Base-by-base conservation (phyloP, 176 grass and related monocot species). In the sorghum (Sorghum bicolor) region DNA sequence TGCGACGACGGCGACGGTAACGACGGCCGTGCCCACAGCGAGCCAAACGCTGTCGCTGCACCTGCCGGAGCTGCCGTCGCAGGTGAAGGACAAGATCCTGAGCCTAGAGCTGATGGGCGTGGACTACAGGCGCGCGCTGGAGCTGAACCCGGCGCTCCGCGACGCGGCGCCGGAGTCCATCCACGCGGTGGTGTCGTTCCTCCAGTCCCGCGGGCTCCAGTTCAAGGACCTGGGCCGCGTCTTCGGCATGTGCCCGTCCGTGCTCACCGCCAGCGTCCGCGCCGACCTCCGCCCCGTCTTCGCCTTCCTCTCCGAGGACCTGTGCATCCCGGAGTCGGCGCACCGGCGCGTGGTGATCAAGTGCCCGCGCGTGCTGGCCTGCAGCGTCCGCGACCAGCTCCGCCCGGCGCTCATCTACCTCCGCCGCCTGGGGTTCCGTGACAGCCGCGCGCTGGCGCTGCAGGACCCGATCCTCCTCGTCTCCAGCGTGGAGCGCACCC, bases 51-150 rank as follows among this genome's bases (percentile, higher is more conserved):
- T 89, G 66, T 72, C 82, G 1, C 80, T 84, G 79, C 82, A 87
- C 47, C 78, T 93, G 64, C 87, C 87, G 3, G 79, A 91, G 70
- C 69, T 92, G 38, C 89, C 87, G 5, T 37, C 85, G 10, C 75
- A 81, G 16, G 75, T 92, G 83, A 92, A 88, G 76, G 89, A 97
- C 80, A 97, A 92, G 69, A 94, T 97, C 76, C 48, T 97, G 45
- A 80, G 85, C 87, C 87, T 94, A 1, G 92, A 94, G 72, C 73
- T 90, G 31, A 94, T 97, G 91, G 94, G 94, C n/a, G 69, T 97
- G 85, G 69, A 97, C 88, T 85, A 90, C 66, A 52, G 72, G 7
- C 84, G 87, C 28, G 83, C 88, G 26, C 75, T 97, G 64, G 50
- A 72, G 29, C 66, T 31, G 16, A 94, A 97, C 82, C 92, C 94